Base-by-base conservation (phyloP, 345 rosid species). In the Melastoma malabathricum region DNA sequence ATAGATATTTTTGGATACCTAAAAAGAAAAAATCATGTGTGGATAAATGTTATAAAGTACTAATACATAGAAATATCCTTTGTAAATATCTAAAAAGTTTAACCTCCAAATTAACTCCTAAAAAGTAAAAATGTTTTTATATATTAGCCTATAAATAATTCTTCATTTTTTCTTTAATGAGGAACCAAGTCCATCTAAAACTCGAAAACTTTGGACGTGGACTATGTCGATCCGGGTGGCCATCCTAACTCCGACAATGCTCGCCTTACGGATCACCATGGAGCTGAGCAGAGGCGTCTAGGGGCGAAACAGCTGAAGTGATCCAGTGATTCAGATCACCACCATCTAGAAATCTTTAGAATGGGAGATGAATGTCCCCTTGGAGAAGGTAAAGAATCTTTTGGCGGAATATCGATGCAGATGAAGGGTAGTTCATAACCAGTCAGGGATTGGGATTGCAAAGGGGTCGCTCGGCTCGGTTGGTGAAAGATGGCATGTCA, bases 261-360 rank as follows among this genome's bases (percentile, higher is more conserved):
- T 54, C 57, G 54, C 49, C 62, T 60, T 15, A 54, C 63, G 51
- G 68, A 18, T 56, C 43, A 22, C 18, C 23, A 44, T 44, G 75
- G 64, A 55, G 43, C 52, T 1, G 89, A 76, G 48, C 76, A 81
- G 10, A 63, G 66, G 71, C 76, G 68, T 52, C 69, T 79, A 69
- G 87, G 95, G 95, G 72, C 82, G 70, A 92, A 84, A 66, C 96
- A 95, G 57, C 86, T 82, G 47, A 81, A 76, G 70, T 54, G n/a
- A n/a, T n/a, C 63, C 50, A 68, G 57, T 1, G 72, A 56, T 48
- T 52, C 78, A 44, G 54, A 61, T 29, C 65, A 56, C 43, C 57
- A 56, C 52, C 81, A 72, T 59, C 64, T 85, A 52, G 73, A 71
- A 70, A 70, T 59, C 64, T 65, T 57, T 46, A 61, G 57, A 54